Base-by-base conservation (phyloP, 768 basidiomycete species). In the Macrolepiota albuminosa region DNA sequence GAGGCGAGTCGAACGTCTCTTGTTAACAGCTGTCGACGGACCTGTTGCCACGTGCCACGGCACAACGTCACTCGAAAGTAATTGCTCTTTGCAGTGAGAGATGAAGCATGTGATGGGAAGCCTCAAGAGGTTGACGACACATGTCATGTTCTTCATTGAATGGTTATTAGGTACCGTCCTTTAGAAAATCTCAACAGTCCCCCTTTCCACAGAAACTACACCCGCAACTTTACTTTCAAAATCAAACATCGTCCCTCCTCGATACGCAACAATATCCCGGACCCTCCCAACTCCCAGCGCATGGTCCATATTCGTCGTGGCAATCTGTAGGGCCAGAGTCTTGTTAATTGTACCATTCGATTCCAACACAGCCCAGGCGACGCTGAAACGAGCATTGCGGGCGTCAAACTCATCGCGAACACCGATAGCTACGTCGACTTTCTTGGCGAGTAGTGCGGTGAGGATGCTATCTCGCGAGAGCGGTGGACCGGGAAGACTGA, bases 401-500 rank as follows among this genome's bases (percentile, higher is more conserved):
- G 86, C 87, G 48, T 78, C 75, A 78, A 82, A 87, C 37, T 82
- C 82, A 60, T 87, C 82, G 6, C 73, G 68, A 16, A 84, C 77
- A 2, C 85, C 88, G 21, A 90, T 67, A 0, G 78, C 87, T 8
- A 88, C 82, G 21, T 83, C 83, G 3, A 95, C 85, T 6, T 84
- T 83, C 33, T 84, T 77, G 5, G 76, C 69, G 13, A 88, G 71
- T 36, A 94, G 76, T 1, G 72, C 76, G 6, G 78, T 76, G 8
- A 88, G 71, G 0, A 84, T 73, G 1, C 81, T 86, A 6, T 87
- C 75, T 21, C 76, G 71, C 5, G 85, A 79, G 21, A 87, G 68
- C 0, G 93, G 93, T 1, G 86, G 86, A 1, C 93, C 91, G 29
- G 89, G 83, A 43, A 85, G 70, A 68, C 87, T 84, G 62, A 34